phyloP scores from a whole-genome alignment of 139 green algal genomes.

The Nannochloris sp. region DNA sequence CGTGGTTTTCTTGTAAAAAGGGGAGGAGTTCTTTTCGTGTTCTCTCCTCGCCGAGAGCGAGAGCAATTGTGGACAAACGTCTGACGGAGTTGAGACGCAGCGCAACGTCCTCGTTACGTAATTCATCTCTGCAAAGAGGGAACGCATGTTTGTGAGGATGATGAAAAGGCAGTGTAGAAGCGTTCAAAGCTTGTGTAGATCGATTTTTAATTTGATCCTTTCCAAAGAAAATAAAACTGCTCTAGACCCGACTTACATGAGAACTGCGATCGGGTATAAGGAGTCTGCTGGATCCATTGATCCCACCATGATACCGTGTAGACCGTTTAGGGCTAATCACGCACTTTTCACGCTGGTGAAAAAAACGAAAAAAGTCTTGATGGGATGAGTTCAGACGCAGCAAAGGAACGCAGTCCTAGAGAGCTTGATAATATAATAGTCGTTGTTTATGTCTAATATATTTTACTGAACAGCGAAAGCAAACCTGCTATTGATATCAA shows the following conservation, averaged over 20 bases:
- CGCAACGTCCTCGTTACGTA: conserved; percentile 91
- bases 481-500: too few species aligned
- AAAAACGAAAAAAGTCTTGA: too few species aligned
- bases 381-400: too few species aligned
- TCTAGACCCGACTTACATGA: conserved; percentile 58
- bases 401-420: too few species aligned
- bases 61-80: conserved; percentile 84
- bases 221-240: too few species aligned
- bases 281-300: conserved; percentile 22
- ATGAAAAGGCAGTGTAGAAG: neutral
- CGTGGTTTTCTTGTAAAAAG: conserved; percentile 90
- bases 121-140: conserved; percentile 72
- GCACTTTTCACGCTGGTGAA: too few species aligned
- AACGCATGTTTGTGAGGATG: too few species aligned
- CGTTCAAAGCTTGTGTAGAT: neutral
- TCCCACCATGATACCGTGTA: too few species aligned
- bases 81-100: conserved; percentile 88
- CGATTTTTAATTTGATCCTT: neutral
- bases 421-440: too few species aligned
- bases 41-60: conserved; percentile 88
- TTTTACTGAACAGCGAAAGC: too few species aligned
- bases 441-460: too few species aligned
- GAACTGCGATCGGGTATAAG: conserved; percentile 78
- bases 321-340: too few species aligned
- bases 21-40: conserved; percentile 94